Conservation (phyloP, 2,329 filamentous ascomycete genomes). For the Sarocladiaceae sp. region DNA sequence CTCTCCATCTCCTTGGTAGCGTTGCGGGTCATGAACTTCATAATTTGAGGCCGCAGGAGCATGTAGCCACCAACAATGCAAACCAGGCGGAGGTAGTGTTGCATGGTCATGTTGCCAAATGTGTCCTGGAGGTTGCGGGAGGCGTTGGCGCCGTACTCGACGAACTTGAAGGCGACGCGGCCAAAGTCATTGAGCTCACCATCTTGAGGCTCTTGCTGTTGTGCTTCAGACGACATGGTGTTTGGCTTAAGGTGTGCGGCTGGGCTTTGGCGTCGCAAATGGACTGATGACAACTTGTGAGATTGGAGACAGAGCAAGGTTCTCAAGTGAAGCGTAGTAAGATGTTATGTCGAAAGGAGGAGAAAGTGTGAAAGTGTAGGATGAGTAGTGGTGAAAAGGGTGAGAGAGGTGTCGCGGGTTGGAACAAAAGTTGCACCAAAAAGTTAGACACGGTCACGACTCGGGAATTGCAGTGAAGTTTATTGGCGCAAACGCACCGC, state of each 20-base stretch:
- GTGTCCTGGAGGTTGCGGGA: constrained; percentile 45
- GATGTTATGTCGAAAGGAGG: not conserved
- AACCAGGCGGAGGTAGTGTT: constrained; percentile 64
- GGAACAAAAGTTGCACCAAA: constrained; percentile 4
- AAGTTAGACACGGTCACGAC: not conserved
- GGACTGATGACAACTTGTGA: not conserved
- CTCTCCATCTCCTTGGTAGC: constrained; percentile 63
- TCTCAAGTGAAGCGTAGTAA: not conserved
- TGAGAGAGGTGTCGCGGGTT: not conserved
- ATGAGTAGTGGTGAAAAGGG: not conserved
- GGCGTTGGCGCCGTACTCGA: constrained; percentile 32
- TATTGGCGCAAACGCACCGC: constrained; percentile 2
- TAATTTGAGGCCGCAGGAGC: constrained; percentile 68
- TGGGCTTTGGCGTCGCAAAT: not conserved
- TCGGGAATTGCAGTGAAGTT: not conserved
- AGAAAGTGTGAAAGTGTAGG: not conserved
- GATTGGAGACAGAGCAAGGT: not conserved
- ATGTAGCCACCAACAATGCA: constrained; percentile 69
- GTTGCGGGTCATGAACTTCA: constrained; percentile 60
- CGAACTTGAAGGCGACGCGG: constrained; percentile 26
- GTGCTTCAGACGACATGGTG: constrained; percentile 14
- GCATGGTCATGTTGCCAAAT: constrained; percentile 45
- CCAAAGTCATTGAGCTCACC: constrained; percentile 28
- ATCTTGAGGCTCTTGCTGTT: constrained; percentile 18
- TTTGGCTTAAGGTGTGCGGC: not conserved